phyloP scores from a whole-genome alignment of 441 rosid species.

The Bocquillonia castaneifolia region DNA sequence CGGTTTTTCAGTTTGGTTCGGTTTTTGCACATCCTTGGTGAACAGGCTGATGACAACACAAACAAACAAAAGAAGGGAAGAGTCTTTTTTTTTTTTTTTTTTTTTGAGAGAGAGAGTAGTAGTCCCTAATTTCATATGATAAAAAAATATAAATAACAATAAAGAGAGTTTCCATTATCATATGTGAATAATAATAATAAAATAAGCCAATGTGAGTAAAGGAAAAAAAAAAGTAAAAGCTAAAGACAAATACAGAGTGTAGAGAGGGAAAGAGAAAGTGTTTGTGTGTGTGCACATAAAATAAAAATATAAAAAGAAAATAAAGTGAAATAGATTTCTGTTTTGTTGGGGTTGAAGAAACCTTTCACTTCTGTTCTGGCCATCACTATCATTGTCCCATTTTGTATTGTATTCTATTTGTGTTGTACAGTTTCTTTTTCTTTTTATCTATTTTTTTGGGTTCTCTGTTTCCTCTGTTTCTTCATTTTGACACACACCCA shows the following conservation, averaged over 20 bases:
- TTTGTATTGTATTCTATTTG: slow-evolving; percentile 7
- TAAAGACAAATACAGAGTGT: slow-evolving; percentile 30
- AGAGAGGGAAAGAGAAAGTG: slow-evolving; percentile 14
- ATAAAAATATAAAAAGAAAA: neutral
- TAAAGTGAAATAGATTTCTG: slow-evolving; percentile 19
- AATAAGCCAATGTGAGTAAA: too few relatives aligned
- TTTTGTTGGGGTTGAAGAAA: slow-evolving; percentile 26
- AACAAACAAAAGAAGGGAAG: too few relatives aligned
- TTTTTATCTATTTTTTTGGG: neutral
- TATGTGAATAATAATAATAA: too few relatives aligned
- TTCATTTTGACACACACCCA: slow-evolving; percentile 14
- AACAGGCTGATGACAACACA: too few relatives aligned
- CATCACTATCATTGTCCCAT: slow-evolving; percentile 41
- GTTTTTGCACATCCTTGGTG: too few relatives aligned
- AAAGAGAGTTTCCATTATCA: neutral
- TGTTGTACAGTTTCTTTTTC: slow-evolving; percentile 18
- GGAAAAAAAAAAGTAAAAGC: slow-evolving; percentile 18
- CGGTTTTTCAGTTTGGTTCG: too few relatives aligned
- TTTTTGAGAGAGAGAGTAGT: too few relatives aligned
- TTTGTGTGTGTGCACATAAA: neutral
- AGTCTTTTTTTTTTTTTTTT: too few relatives aligned
- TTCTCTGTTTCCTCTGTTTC: slow-evolving; percentile 15
- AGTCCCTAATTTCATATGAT: too few relatives aligned
- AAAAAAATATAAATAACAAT: neutral
- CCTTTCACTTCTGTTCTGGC: slow-evolving; percentile 26